These are phyloP conservation scores for Westerdykella ornata DNA, from an alignment of 2,329 filamentous ascomycete genomes.

Conservation along the genomic window DNA sequence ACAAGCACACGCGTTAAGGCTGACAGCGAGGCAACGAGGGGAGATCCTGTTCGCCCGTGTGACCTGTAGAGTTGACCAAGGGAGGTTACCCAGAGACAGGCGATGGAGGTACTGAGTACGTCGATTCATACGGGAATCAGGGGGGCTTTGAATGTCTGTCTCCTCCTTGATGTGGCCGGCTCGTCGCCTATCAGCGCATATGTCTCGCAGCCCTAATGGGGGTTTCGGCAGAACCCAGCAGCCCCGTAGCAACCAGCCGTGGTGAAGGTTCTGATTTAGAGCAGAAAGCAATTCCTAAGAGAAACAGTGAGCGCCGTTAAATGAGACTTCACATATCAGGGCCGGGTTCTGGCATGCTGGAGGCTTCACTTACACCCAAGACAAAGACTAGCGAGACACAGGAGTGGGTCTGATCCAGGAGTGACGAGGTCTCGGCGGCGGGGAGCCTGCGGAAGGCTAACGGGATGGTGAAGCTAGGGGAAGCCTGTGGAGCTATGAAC, in stretches of 20 bases:
- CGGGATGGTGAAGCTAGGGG: constrained; percentile 14
- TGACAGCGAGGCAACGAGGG: constrained; percentile 14
- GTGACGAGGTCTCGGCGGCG: constrained; percentile 23
- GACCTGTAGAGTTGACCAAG: constrained; percentile 22
- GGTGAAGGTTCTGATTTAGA: constrained; percentile 33
- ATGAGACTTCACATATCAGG: constrained; percentile 27
- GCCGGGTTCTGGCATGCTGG: constrained; percentile 29
- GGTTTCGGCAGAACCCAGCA: constrained; percentile 27
- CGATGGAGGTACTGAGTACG: constrained; percentile 26
- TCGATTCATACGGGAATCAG: constrained; percentile 36
- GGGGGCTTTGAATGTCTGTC: constrained; percentile 31
- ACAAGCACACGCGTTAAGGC: constrained; percentile 14
- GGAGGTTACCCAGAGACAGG: constrained; percentile 30
- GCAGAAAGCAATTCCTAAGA: constrained; percentile 31
- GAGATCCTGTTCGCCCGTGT: constrained; percentile 21
- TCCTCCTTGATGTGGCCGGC: constrained; percentile 23
- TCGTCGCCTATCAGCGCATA: constrained; percentile 25
- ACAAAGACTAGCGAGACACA: constrained; percentile 34
- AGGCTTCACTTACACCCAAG: constrained; percentile 31
- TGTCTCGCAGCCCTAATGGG: constrained; percentile 14
- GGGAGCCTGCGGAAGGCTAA: constrained; percentile 12
- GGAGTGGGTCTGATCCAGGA: constrained; percentile 4
- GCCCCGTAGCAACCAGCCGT: constrained; percentile 21
- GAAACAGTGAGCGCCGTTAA: constrained; percentile 29
- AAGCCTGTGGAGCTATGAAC: constrained; percentile 22